Evolutionary conservation across 164 flowering plant species (phyloP).

Genomic region (Tetracentron sinense): DNA sequence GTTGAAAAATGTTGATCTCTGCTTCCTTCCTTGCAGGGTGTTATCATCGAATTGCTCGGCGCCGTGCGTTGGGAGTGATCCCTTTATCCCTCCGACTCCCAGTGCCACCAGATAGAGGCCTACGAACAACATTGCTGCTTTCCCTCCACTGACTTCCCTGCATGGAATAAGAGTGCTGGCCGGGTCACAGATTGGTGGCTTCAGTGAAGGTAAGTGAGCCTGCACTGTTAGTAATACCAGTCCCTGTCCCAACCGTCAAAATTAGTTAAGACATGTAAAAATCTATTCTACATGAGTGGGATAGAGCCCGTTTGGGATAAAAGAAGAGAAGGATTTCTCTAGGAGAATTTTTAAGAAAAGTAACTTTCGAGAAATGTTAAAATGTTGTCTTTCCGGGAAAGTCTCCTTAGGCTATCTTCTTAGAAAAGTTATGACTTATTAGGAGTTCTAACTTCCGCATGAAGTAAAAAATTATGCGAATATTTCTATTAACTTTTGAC

Average conservation of each 20-base stretch:
- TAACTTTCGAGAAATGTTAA: too few species aligned
- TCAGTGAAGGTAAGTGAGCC: conserved; percentile 50
- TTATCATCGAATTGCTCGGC: conserved; percentile 79
- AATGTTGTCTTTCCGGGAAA: too few species aligned
- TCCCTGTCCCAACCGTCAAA: conserved; percentile 49
- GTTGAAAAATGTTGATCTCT: conserved; percentile 75
- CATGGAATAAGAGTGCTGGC: conserved; percentile 22
- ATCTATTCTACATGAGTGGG: too few species aligned
- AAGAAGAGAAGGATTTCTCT: too few species aligned
- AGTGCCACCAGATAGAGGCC: conserved; percentile 77
- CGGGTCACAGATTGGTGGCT: conserved; percentile 38
- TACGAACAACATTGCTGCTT: conserved; percentile 45
- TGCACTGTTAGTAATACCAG: conserved; percentile 63
- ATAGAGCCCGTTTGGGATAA: too few species aligned
- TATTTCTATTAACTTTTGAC: too few species aligned
- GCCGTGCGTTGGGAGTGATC: conserved; percentile 73
- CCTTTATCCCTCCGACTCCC: conserved; percentile 91
- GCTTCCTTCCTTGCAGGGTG: conserved; percentile 51
- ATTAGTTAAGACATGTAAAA: neutral
- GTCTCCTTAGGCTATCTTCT: too few species aligned
- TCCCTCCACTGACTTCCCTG: conserved; percentile 30
- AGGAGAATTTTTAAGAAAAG: too few species aligned
- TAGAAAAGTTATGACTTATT: too few species aligned
- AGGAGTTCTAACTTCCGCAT: too few species aligned
- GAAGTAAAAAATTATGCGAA: too few species aligned